A percentile compares a stretch with the other conserved stretches of the same genome.
Evolutionary conservation across 768 basidiomycete species (phyloP).

Genomic region (Lactarius pseudohatsudake): DNA sequence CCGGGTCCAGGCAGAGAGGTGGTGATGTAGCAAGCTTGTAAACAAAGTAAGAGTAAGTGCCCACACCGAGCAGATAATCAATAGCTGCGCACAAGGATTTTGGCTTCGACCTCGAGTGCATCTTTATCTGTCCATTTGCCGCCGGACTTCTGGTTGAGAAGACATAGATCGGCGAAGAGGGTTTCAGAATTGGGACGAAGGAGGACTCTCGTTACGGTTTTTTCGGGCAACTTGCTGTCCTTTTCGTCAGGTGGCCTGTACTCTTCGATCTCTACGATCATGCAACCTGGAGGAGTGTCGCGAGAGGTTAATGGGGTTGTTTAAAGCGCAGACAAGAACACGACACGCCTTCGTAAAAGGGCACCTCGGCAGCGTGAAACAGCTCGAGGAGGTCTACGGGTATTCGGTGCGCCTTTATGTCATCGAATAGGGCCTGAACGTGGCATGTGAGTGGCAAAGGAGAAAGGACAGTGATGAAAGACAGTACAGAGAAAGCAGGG

Average conservation of each 20-base stretch:
- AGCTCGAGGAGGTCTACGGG: slow-evolving; percentile 83
- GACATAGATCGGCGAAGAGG: slow-evolving; percentile 75
- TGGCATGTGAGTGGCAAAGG: slow-evolving; percentile 13
- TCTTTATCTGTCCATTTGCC: slow-evolving; percentile 68
- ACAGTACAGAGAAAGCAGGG: slow-evolving; percentile 56
- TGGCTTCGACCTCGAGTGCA: slow-evolving; percentile 71
- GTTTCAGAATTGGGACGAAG: slow-evolving; percentile 78
- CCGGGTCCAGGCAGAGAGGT: slow-evolving; percentile 77
- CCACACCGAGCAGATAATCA: neutral
- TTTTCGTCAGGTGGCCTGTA: slow-evolving; percentile 61
- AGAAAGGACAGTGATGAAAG: neutral
- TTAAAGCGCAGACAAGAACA: neutral
- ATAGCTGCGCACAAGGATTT: slow-evolving; percentile 56
- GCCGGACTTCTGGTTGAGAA: slow-evolving; percentile 58
- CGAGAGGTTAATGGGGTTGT: neutral
- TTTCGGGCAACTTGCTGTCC: slow-evolving; percentile 53
- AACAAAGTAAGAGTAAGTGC: slow-evolving; percentile 8
- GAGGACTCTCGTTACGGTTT: slow-evolving; percentile 51
- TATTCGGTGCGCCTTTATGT: slow-evolving; percentile 79
- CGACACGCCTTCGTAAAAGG: slow-evolving; percentile 78
- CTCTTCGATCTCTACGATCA: slow-evolving; percentile 82
- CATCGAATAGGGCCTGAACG: slow-evolving; percentile 71
- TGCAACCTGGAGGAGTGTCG: slow-evolving; percentile 56
- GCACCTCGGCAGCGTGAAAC: slow-evolving; percentile 68
- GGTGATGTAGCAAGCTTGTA: slow-evolving; percentile 69